Percentiles rank a stretch among this genome's conserved stretches.
These are phyloP conservation scores for Stromatinia cepivora DNA, from an alignment of 2,329 filamentous ascomycete genomes.

Conservation along the genomic window DNA sequence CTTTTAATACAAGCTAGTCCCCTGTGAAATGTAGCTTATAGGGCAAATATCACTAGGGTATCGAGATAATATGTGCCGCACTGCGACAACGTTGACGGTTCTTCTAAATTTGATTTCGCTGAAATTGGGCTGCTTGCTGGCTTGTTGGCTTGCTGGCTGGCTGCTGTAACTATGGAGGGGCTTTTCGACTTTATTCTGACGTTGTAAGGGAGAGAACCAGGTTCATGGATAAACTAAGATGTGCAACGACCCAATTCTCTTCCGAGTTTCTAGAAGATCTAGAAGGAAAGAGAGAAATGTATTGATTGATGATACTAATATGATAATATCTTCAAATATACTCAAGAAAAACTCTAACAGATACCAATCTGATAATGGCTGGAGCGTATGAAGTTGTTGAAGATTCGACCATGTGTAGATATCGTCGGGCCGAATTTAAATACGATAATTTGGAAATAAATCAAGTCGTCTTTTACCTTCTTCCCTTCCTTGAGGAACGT, in stretches of 20 bases:
- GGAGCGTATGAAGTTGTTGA: not conserved
- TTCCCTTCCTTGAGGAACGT: not conserved
- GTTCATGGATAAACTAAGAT: conserved; percentile 14
- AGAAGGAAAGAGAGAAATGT: not conserved
- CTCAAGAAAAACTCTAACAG: not conserved
- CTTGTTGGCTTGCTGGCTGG: not conserved
- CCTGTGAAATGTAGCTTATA: conserved; percentile 35
- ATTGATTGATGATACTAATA: not conserved
- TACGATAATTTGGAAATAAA: not conserved
- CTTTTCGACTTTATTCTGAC: conserved; percentile 15
- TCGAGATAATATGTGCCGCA: conserved; percentile 16
- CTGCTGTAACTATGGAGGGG: conserved; percentile 15
- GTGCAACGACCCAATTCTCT: not conserved
- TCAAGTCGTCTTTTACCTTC: not conserved
- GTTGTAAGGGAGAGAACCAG: not conserved
- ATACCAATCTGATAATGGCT: not conserved
- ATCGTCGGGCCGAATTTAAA: not conserved
- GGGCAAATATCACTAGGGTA: conserved; percentile 33
- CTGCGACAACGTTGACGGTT: conserved; percentile 24
- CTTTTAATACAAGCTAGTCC: conserved; percentile 34
- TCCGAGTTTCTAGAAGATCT: conserved; percentile 17
- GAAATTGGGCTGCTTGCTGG: not conserved
- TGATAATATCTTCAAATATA: not conserved
- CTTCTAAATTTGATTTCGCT: not conserved
- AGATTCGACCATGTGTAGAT: not conserved